Evolutionary conservation across 805 yeast genomes (phyloP), one percentile per base, ranked within the genome.

Genomic region (Lipomyces yamanashiensis): DNA sequence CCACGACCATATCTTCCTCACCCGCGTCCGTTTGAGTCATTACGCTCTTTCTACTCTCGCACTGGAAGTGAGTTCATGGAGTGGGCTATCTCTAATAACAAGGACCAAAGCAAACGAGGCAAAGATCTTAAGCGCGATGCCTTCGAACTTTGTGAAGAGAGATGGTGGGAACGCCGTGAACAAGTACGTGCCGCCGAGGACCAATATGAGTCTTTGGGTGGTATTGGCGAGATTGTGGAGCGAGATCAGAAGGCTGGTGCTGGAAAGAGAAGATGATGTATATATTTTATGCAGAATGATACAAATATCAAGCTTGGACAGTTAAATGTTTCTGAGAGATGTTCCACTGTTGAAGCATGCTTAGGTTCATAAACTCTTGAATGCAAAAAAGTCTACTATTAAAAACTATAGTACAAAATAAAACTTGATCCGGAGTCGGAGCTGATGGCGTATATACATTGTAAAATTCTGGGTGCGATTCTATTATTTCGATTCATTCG

Each of bases 161-260:
- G 99, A 78, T 93, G 96, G 95, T 93, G 98, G 98, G 98, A 93
- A 75, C 88, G 98, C 79, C 86, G 98, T 78, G 98, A 93, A 71
- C 93, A 87, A 71, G 87, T 93, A 28, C 87, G 96, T 74, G 82
- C 85, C 47, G 89, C 90, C 56, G 99, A 93, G 77, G 98, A 93
- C 70, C 85, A 86, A 73, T 77, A 90, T 71, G 98, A 93, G 76
- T 97, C 92, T 71, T 73, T 89, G 75, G 96, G 96, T 54, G 97
- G 96, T 63, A 92, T 91, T 65, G 96, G 89, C 17, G 96, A 90
- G 63, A 87, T 93, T 43, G 79, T 93, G 8, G 97, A 92, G 73
- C 85, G 84, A 71, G 96, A 89, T 15, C 58, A 52, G 28, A 47
- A 58, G 58, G 44, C 54, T 28, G 54, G 54, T 6, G 37, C 43